Evolutionary conservation across 73 alveolate genomes (phyloP), one percentile per base, ranked within the genome.

Genomic region (Breviolum minutum): DNA sequence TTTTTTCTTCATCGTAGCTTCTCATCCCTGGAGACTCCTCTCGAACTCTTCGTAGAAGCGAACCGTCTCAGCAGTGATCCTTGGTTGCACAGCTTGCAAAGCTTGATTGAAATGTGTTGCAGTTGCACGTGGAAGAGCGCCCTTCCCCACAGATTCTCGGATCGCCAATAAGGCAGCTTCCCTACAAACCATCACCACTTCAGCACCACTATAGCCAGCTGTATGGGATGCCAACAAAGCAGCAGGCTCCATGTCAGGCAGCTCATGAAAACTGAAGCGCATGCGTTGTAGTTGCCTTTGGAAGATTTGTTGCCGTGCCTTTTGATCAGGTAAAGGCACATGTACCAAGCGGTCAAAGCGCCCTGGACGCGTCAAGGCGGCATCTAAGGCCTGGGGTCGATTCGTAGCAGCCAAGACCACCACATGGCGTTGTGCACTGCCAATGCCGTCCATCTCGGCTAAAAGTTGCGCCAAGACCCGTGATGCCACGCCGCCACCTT

Each of bases 331-430:
- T 54, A 99, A 99, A 6, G 99, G 99, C 64, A 99, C 99, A 86
- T 99, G 99, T 26, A 99, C 99, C 94, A 99, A 99, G 87, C 99
- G 99, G 76, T 99, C 99, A 71, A 93, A 76, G 24, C 91, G 90
- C 17, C 98, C 98, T 8, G 98, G 98, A 48, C 98, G 91, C 40
- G 88, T 77, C 83, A 93, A 68, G 60, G 98, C 98, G 24, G 98
- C 24, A 32, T 93, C 98, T 64, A 93, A 29, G 69, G 91, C 98
- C 63, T 99, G 99, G 7, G 99, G 99, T 95, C 99, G 97, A 96
- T 99, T 99, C n/a, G 99, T 99, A 4, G 99, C 99, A 2, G 99
- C 99, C 87, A 99, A 99, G 29, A 99, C 99, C 83, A 99, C 99
- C n/a, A 99, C 99, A 80, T 99, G 99, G 48, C 99, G 99, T 77